phyloP scores from a whole-genome alignment of 768 basidiomycete genomes.

The Mycena vitilis region DNA sequence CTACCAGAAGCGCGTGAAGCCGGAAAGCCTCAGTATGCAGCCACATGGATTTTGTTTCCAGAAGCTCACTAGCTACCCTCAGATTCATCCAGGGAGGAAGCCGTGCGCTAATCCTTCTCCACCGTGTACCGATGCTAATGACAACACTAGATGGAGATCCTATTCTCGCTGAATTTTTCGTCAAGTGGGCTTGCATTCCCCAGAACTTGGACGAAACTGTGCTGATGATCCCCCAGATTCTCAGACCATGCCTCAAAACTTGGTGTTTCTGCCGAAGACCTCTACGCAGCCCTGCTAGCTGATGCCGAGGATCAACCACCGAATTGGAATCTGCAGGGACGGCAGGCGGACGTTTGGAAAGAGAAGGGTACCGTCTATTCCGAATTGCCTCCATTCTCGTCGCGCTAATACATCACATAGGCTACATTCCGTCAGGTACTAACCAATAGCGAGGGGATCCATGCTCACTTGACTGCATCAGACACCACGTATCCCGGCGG shows the following conservation, averaged over 20 bases:
- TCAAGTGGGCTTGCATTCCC: conserved; percentile 55
- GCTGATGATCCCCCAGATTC: conserved; percentile 51
- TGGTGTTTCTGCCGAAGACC: conserved; percentile 58
- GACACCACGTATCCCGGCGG: conserved; percentile 62
- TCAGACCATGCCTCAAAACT: conserved; percentile 59
- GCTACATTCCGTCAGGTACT: conserved; percentile 40
- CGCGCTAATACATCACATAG: conserved; percentile 17
- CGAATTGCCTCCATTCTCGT: background rate
- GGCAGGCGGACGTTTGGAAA: conserved; percentile 70
- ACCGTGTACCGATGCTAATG: background rate
- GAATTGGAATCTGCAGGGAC: conserved; percentile 73
- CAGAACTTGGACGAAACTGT: background rate
- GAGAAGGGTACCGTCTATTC: conserved; percentile 50
- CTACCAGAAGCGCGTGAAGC: conserved; percentile 64
- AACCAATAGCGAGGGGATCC: background rate
- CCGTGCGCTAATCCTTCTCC: conserved; percentile 51
- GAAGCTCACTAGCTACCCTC: background rate
- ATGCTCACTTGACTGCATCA: background rate
- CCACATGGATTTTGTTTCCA: conserved; percentile 45
- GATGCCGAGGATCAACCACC: conserved; percentile 69
- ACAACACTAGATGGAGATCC: conserved; percentile 66
- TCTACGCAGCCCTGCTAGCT: conserved; percentile 68
- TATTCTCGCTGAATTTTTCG: conserved; percentile 72
- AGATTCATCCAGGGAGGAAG: conserved; percentile 65
- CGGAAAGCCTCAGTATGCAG: conserved; percentile 64